Conservation (phyloP, 495 filamentous ascomycete genomes). For the Pseudomonodictys pantanalensis region DNA sequence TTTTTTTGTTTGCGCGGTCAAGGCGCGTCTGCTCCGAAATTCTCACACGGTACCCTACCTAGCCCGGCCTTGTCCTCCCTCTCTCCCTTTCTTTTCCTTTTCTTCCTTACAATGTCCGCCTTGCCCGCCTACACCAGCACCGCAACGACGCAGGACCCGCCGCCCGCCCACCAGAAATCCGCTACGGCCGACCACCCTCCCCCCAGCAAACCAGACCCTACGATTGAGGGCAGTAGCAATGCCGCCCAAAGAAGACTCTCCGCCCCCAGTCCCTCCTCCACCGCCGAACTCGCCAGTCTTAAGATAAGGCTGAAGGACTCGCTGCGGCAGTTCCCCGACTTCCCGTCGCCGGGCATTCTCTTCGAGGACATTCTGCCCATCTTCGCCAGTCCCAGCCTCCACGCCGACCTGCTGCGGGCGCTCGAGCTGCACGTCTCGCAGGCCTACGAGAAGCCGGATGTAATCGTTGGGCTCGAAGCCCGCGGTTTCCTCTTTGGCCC, state of each 20-base stretch:
- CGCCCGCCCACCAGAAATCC: conserved; percentile 31
- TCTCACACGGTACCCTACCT: not conserved
- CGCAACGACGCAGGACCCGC: conserved; percentile 5
- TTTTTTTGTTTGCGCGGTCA: conserved; percentile 9
- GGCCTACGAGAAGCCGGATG: conserved; percentile 66
- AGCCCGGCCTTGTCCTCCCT: not conserved
- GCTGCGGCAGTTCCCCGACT: conserved; percentile 82
- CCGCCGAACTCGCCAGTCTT: conserved; percentile 64
- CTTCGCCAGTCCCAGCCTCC: conserved; percentile 75
- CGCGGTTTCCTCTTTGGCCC: conserved; percentile 96
- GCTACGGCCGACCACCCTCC: conserved; percentile 37
- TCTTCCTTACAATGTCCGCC: conserved; percentile 33
- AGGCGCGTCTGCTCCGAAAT: conserved; percentile 10
- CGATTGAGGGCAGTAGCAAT: conserved; percentile 25
- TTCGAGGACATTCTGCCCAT: conserved; percentile 99
- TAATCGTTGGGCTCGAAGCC: conserved; percentile 89
- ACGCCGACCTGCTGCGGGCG: conserved; percentile 74
- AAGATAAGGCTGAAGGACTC: conserved; percentile 68
- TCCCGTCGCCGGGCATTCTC: conserved; percentile 88
- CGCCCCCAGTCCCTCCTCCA: conserved; percentile 43
- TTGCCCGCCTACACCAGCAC: conserved; percentile 17
- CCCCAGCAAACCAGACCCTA: conserved; percentile 39
- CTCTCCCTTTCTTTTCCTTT: conserved; percentile 1
- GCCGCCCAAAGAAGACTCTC: conserved; percentile 43
- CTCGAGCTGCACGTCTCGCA: conserved; percentile 78